Percentiles rank a stretch among this genome's conserved stretches.
Evolutionary conservation across 1,284 basidiomycete species (phyloP).

Genomic region (Ustilago loliicola): DNA sequence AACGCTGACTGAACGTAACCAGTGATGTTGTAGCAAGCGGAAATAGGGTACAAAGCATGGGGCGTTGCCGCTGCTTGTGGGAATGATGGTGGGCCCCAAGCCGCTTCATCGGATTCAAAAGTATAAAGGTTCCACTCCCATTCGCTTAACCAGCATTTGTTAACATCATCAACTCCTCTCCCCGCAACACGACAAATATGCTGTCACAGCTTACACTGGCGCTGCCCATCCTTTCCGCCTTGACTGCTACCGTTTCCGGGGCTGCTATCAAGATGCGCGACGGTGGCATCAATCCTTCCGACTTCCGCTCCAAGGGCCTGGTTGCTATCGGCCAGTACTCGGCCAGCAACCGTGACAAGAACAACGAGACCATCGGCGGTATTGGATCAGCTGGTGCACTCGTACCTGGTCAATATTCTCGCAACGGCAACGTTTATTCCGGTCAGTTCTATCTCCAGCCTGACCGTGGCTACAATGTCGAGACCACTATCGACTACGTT

Average conservation of each 20-base stretch:
- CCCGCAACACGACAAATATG: conserved; percentile 13
- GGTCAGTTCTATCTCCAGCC: conserved; percentile 75
- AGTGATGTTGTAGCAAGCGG: too few species aligned
- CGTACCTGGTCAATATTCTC: conserved; percentile 34
- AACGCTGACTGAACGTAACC: too few species aligned
- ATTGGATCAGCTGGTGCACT: conserved; percentile 60
- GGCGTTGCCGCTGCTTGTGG: too few species aligned
- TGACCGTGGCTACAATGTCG: conserved; percentile 74
- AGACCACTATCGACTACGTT: conserved; percentile 76
- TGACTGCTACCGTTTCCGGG: conserved; percentile 12
- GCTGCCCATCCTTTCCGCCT: conserved; percentile 20
- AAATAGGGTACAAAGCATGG: too few species aligned
- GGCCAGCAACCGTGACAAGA: conserved; percentile 61
- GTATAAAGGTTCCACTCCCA: too few species aligned
- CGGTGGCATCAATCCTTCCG: conserved; percentile 34
- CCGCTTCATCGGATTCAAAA: background rate
- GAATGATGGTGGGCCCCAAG: background rate
- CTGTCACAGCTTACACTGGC: conserved; percentile 15
- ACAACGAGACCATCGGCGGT: conserved; percentile 69
- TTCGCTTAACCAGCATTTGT: background rate
- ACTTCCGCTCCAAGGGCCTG: conserved; percentile 69
- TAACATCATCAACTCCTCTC: background rate
- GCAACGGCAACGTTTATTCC: conserved; percentile 65
- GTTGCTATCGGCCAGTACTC: conserved; percentile 70
- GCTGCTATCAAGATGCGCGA: conserved; percentile 25